These are phyloP conservation scores for Tylopilus felleus DNA, from an alignment of 768 basidiomycete genomes.

Conservation along the genomic window DNA sequence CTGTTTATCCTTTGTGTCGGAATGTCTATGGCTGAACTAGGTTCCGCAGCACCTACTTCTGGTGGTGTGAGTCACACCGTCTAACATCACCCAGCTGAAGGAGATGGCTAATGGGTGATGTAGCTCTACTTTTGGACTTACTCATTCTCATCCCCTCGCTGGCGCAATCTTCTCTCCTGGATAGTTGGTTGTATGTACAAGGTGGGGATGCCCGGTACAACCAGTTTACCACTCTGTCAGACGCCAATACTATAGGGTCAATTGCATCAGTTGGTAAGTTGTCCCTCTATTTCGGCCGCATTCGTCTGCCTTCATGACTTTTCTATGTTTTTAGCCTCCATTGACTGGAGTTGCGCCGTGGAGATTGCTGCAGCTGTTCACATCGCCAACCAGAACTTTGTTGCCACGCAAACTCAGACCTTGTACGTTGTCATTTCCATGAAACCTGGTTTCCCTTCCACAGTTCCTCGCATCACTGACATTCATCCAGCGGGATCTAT, in stretches of 20 bases:
- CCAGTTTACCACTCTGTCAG: constrained; percentile 18
- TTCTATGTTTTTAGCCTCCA: constrained; percentile 40
- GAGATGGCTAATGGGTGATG: background rate
- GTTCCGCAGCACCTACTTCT: constrained; percentile 41
- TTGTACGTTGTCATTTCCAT: constrained; percentile 37
- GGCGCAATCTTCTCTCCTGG: constrained; percentile 61
- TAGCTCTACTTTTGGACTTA: constrained; percentile 71
- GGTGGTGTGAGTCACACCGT: constrained; percentile 32
- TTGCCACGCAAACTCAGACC: constrained; percentile 37
- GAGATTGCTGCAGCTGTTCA: constrained; percentile 63
- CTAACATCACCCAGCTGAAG: background rate
- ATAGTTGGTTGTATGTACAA: constrained; percentile 58
- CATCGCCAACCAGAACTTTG: constrained; percentile 44
- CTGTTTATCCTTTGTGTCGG: constrained; percentile 39
- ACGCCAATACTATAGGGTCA: constrained; percentile 53
- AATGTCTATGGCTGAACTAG: constrained; percentile 41
- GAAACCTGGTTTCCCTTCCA: background rate
- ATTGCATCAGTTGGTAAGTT: constrained; percentile 39
- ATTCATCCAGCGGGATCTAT: constrained; percentile 51
- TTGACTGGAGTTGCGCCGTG: constrained; percentile 65
- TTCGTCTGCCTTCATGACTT: background rate
- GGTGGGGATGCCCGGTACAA: background rate
- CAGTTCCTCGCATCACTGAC: background rate
- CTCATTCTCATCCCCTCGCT: constrained; percentile 51
- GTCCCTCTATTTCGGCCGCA: background rate